Evolutionary conservation across 2,329 filamentous ascomycete genomes (phyloP), one percentile per base, ranked within the genome.

Genomic region (Incumbomyces delicatus): DNA sequence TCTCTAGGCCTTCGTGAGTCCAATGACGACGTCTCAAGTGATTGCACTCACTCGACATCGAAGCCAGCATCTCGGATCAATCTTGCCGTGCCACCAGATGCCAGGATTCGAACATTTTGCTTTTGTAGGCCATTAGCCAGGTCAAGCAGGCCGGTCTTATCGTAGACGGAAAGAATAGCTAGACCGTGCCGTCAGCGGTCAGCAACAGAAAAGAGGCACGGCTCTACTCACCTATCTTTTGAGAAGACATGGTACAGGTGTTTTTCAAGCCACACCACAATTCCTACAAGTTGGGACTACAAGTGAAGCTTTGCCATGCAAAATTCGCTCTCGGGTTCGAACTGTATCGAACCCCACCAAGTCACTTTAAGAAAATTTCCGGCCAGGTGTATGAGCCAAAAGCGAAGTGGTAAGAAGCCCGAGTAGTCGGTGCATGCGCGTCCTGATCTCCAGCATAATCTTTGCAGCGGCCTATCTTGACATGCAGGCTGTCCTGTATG

Each of bases 1-100:
- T 98, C 92, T 71, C 87, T 94, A 57, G n/a, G 34, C 45, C 29
- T 35, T 47, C 41, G 29, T 52, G 34, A 53, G 45, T 42, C 35
- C 22, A 8, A n/a, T 49, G 36, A 32, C 7, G n/a, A 20, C 29
- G 42, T 12, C 35, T 33, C 31, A 35, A 13, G 22, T 13, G 17
- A 31, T 14, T 44, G 32, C 34, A 70, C 83, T 69, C 77, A 94
- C 85, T 96, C 89, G 53, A 98, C 92, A 38, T 86, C 81, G 68
- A 98, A 94, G 40, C 88, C 88, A 58, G 88, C 92, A 66, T 98
- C 92, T 63, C 92, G 83, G 60, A 96, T 95, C 85, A 96, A 85
- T 71, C 83, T 92, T 56, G 92, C 84, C 40, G 92, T 98, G 59
- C 92, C 92, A 50, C 92, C 92, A 48, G 90, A 96, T 46, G 92